phyloP scores from a whole-genome alignment of 768 basidiomycete species.

The Rickenella mellea region DNA sequence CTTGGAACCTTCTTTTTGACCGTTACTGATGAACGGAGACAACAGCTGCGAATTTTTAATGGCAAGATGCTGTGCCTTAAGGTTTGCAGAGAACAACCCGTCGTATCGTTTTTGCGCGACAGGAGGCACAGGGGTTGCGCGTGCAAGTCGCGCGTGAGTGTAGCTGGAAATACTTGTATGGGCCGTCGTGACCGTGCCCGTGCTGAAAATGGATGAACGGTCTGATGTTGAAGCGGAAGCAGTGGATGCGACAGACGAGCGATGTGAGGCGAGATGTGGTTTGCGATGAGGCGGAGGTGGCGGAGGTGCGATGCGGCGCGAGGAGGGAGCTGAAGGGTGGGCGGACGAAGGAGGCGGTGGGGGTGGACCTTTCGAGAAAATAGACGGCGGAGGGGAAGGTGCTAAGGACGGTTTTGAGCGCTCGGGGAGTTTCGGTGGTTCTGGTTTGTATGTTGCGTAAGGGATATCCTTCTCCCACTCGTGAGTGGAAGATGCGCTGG shows the following conservation, averaged over 20 bases:
- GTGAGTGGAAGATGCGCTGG: constrained; percentile 33
- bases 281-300: constrained; percentile 23
- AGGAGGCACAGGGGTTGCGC: constrained; percentile 61
- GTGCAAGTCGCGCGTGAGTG: constrained; percentile 28
- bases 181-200: constrained; percentile 22
- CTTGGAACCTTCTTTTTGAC: no score
- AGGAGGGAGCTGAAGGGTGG: constrained; percentile 25
- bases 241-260: constrained; percentile 25
- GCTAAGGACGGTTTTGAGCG: constrained; percentile 18
- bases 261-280: constrained; percentile 21
- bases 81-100: constrained; percentile 51
- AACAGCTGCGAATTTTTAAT: constrained; percentile 14
- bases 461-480: constrained; percentile 44
- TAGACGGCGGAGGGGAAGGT: constrained; percentile 16
- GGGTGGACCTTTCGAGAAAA: constrained; percentile 14
- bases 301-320: constrained; percentile 32
- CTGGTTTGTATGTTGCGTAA: constrained; percentile 18
- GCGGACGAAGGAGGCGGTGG: constrained; percentile 9
- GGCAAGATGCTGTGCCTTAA: constrained; percentile 27
- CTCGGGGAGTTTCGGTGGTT: constrained; percentile 40
- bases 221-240: constrained; percentile 41
- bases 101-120: constrained; percentile 61
- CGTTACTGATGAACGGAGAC: no score
- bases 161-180: constrained; percentile 23
- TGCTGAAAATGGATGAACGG: constrained; percentile 53